Evolutionary conservation across 345 rosid species (phyloP), one percentile per base, ranked within the genome.

Genomic region (Cardamine occulta): DNA sequence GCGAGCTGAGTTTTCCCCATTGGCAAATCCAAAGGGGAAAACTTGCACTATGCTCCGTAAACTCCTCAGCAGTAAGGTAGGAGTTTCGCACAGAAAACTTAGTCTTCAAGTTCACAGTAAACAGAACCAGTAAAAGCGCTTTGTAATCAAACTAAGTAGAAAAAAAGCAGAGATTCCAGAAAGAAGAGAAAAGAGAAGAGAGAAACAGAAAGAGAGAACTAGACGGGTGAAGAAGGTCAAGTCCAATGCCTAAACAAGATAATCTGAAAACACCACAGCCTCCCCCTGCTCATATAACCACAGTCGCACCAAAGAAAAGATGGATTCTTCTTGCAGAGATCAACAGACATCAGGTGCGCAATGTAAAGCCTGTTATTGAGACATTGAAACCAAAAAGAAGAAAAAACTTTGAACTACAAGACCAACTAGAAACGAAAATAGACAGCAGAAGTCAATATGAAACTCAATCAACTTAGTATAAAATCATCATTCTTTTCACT

Each of bases 261-360:
- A 5, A 66, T 59, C 54, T 82, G 79, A 17, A 88, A 76, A 56
- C 84, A 87, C 86, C 97, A 86, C 74, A 82, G 82, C 80, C 86
- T 88, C 81, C 94, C 87, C 55, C 84, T 74, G 88, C 81, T 87
- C 93, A 88, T 82, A 80, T 86, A 86, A 90, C 85, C 83, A 69
- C 85, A 86, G 61, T 69, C 82, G 58, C 78, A 84, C 82, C 82
- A 79, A 74, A 81, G 78, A 82, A 84, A 75, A 12, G 85, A 77
- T n/a, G 74, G 77, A 32, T 70, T 58, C 72, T 65, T 71, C 77
- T 80, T 75, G 80, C 65, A 75, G 74, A 75, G 76, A 80, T 80
- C 74, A 80, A 63, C 23, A 80, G 83, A 80, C 83, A 80, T 79
- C 81, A 73, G 81, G 64, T 78, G 72, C 61, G 62, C 68, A 71